Base-by-base conservation (phyloP, 2,329 filamentous ascomycete genomes). In the Aspergillus awamori region DNA sequence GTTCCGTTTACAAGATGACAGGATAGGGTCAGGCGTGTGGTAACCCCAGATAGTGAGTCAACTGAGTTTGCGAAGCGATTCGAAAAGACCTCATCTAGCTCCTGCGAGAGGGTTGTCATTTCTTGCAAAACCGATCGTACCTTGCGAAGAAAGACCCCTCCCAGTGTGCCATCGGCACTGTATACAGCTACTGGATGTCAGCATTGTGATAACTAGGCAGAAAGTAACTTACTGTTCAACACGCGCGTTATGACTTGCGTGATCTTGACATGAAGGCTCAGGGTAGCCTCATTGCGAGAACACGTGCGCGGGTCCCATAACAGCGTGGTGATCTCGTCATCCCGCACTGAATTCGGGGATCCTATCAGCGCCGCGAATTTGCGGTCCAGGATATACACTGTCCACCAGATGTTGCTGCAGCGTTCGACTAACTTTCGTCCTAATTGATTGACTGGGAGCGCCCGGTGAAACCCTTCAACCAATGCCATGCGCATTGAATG, bases 311-410 rank as follows among this genome's bases (percentile, higher is more conserved):
- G 81, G n/a, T 73, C 74, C 11, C 81, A 78, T 5, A 81, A 73
- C 1, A 72, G 70, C 1, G 79, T 78, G 2, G 77, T 75, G 0
- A 84, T 78, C 39, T 84, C 81, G 10, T 82, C 78, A 28, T 85
- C 82, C 36, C 77, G 76, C 1, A 85, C 74, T 0, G 81, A 80
- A 41, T 81, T 79, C 0, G 84, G 83, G 0, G 84, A 66, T 0
- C 84, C 84, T 77, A 85, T 83, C 2, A 85, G 65, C 0, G 82
- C 82, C 1, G 82, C 82, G 75, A 85, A 84, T 64, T 85, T 80
- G 1, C 83, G 76, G 57, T 86, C 83, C 0, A 86, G 67, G 2
- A 85, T 77, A 48, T 84, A 85, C 0, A 84, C 77, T 0, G 83
- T 85, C 83, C 83, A 86, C 82, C 83, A 86, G 11, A 83, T 77